These are phyloP conservation scores for Salix suchowensis DNA, from an alignment of 345 rosid genomes.

Conservation along the genomic window DNA sequence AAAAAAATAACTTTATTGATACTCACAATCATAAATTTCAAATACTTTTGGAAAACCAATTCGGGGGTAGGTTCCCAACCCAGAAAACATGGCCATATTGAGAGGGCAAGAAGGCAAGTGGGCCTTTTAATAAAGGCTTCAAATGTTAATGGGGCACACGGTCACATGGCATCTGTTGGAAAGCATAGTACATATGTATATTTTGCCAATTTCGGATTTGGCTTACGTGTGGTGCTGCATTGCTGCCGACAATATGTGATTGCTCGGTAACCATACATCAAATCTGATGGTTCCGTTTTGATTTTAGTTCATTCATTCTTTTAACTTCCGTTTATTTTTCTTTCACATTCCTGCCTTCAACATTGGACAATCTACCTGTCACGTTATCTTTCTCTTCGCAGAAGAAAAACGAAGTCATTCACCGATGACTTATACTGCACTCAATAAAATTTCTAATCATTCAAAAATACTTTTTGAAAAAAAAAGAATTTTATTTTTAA, in stretches of 20 bases:
- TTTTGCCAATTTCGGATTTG: not conserved
- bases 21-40: too few species aligned
- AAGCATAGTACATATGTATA: not conserved
- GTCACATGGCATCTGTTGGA: not conserved
- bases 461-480: too few species aligned
- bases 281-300: not conserved
- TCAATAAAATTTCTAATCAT: too few species aligned
- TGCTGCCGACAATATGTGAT: constrained; percentile 16
- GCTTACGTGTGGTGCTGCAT: not conserved
- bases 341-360: too few species aligned
- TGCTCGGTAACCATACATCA: not conserved
- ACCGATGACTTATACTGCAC: too few species aligned
- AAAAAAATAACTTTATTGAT: too few species aligned
- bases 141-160: not conserved
- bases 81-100: not conserved
- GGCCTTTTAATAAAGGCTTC: not conserved
- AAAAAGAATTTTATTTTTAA: too few species aligned
- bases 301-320: not conserved
- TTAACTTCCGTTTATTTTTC: too few species aligned
- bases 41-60: not conserved
- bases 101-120: not conserved
- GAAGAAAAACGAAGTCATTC: too few species aligned
- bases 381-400: too few species aligned
- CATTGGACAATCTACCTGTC: too few species aligned
- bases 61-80: not conserved